Conservation (phyloP, 257 asterid genomes). For the Eucommia ulmoides region DNA sequence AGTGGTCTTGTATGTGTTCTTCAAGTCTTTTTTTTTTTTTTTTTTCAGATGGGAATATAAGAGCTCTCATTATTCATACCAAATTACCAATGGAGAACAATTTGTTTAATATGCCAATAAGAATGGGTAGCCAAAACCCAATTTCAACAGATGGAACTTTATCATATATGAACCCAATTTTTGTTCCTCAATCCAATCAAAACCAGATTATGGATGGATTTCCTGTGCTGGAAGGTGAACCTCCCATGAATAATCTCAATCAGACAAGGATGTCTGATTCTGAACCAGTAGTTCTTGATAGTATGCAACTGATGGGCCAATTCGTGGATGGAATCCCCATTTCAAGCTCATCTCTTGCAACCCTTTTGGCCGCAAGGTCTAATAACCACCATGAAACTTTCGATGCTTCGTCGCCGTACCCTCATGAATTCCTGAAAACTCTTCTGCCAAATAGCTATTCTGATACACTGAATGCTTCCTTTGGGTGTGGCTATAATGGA, state of each 20-base stretch:
- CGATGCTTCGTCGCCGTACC: constrained; percentile 15
- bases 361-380: constrained; percentile 17
- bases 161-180: constrained; percentile 11
- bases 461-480: constrained; percentile 14
- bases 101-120: constrained; percentile 13
- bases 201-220: constrained; percentile 23
- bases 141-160: constrained; percentile 21
- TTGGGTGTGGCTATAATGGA: constrained; percentile 14
- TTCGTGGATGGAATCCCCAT: constrained; percentile 25
- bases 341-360: constrained; percentile 16
- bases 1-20: not conserved
- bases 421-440: constrained; percentile 16
- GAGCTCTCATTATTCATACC: too few species aligned
- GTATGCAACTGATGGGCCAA: constrained; percentile 12
- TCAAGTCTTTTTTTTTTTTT: constrained; percentile 2
- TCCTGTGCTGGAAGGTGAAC: constrained; percentile 23
- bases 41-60: constrained; percentile 5
- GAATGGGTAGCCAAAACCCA: constrained; percentile 21
- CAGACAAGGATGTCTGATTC: constrained; percentile 7
- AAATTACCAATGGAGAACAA: constrained; percentile 9
- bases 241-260: constrained; percentile 17
- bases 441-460: constrained; percentile 12
- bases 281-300: constrained; percentile 13
- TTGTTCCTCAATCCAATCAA: constrained; percentile 18
- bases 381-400: constrained; percentile 15